Conservation (phyloP, 2,329 filamentous ascomycete genomes). For the Calycina marina region DNA sequence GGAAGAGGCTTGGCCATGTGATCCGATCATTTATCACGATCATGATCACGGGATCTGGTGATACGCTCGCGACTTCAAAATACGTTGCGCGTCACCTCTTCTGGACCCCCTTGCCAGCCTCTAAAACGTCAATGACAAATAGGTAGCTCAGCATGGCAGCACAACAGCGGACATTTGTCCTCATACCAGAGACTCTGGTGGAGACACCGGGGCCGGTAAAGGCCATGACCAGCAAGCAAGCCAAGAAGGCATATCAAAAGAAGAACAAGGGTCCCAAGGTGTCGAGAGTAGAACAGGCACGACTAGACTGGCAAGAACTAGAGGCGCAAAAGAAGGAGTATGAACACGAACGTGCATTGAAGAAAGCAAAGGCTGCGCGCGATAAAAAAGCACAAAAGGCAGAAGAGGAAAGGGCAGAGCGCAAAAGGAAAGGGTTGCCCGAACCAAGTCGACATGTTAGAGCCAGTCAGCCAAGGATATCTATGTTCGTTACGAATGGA, state of each 20-base stretch:
- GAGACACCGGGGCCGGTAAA: conserved; percentile 15
- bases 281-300: conserved; percentile 24
- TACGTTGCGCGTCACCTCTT: background rate
- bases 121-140: conserved; percentile 1
- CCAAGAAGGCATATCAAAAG: conserved; percentile 31
- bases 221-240: conserved; percentile 35
- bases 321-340: conserved; percentile 32
- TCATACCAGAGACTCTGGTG: conserved; percentile 25
- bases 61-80: too few species aligned
- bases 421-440: conserved; percentile 36
- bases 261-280: conserved; percentile 27
- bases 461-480: conserved; percentile 43
- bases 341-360: conserved; percentile 36
- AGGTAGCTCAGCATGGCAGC: conserved; percentile 18
- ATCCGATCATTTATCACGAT: too few species aligned
- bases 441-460: conserved; percentile 32
- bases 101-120: background rate
- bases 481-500: conserved; percentile 30
- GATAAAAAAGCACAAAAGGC: conserved; percentile 43
- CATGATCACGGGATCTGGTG: too few species aligned
- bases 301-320: conserved; percentile 27
- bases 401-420: conserved; percentile 32
- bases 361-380: conserved; percentile 33
- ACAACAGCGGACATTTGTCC: conserved; percentile 30
- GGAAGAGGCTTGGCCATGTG: too few species aligned